Evolutionary conservation across 306 rosid species (phyloP).

Genomic region (Castanea sativa): DNA sequence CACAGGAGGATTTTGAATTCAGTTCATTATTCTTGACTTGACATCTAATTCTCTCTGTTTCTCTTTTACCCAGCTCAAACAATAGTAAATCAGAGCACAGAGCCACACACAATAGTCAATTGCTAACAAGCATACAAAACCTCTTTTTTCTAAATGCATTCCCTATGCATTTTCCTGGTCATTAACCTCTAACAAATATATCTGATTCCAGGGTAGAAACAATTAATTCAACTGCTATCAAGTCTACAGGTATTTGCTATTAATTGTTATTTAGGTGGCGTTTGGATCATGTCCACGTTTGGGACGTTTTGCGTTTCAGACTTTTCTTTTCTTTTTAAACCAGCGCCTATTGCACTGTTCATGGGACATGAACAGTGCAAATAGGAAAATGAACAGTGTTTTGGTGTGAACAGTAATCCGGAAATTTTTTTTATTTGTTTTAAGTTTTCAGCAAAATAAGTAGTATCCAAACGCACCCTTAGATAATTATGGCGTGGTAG

Average conservation of each 20-base stretch:
- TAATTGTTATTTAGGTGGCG: not conserved
- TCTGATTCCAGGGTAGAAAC: not conserved
- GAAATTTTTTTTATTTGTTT: too few species aligned
- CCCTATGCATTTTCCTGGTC: not conserved
- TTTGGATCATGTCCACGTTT: too few species aligned
- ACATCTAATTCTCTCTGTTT: not conserved
- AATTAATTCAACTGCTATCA: not conserved
- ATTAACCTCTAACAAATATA: not conserved
- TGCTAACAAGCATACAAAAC: not conserved
- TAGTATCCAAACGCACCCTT: too few species aligned
- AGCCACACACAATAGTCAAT: not conserved
- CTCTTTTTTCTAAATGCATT: not conserved
- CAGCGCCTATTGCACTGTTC: too few species aligned
- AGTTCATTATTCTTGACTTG: not conserved
- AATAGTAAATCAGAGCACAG: not conserved
- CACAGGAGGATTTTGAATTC: not conserved
- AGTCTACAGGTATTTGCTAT: not conserved
- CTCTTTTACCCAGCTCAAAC: not conserved
- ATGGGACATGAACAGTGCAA: too few species aligned
- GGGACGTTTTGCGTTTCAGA: too few species aligned
- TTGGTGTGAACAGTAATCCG: too few species aligned
- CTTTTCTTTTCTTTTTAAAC: too few species aligned
- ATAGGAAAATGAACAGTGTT: too few species aligned
- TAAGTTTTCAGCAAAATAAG: too few species aligned
- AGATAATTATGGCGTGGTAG: not conserved